These are phyloP conservation scores for Elsinoe fawcettii DNA, from an alignment of 2,329 filamentous ascomycete species.

Conservation along the genomic window DNA sequence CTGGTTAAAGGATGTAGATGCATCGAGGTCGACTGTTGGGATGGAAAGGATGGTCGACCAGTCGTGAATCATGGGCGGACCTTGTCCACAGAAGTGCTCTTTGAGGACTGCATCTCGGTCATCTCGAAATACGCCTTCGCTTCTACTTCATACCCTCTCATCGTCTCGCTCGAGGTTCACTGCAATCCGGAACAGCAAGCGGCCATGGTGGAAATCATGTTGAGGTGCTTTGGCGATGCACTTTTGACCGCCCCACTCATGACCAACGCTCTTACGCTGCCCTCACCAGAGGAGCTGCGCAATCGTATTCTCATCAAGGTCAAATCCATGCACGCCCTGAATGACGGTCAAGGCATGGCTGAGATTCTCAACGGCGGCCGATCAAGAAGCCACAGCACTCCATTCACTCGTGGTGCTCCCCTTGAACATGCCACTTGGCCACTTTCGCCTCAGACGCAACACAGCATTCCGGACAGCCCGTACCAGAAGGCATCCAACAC, in stretches of 20 bases:
- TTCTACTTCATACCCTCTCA: constrained; percentile 78
- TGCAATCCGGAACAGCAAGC: constrained; percentile 76
- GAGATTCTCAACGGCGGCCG: constrained; percentile 33
- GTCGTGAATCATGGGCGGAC: constrained; percentile 87
- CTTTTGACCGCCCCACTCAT: constrained; percentile 71
- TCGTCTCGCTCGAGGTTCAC: constrained; percentile 92
- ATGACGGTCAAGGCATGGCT: constrained; percentile 34
- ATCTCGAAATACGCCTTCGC: constrained; percentile 93
- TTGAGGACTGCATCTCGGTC: constrained; percentile 83
- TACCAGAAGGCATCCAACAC: constrained; percentile 40
- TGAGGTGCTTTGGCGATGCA: constrained; percentile 69
- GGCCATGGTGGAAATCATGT: constrained; percentile 85
- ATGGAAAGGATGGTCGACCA: constrained; percentile 78
- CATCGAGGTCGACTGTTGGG: constrained; percentile 97
- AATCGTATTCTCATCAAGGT: constrained; percentile 87
- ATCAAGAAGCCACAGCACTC: constrained; percentile 68
- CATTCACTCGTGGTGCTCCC: constrained; percentile 56
- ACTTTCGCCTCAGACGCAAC: constrained; percentile 43
- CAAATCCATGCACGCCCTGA: constrained; percentile 60
- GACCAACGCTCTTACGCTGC: constrained; percentile 59
- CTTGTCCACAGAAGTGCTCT: constrained; percentile 79
- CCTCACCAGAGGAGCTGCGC: constrained; percentile 78
- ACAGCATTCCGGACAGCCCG: constrained; percentile 46
- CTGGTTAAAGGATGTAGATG: constrained; percentile 86
- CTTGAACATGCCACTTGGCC: constrained; percentile 50